A percentile compares a stretch with the other conserved stretches of the same genome.
Evolutionary conservation across 2,329 filamentous ascomycete species (phyloP).

Genomic region (Cladophialophora chaetospira): DNA sequence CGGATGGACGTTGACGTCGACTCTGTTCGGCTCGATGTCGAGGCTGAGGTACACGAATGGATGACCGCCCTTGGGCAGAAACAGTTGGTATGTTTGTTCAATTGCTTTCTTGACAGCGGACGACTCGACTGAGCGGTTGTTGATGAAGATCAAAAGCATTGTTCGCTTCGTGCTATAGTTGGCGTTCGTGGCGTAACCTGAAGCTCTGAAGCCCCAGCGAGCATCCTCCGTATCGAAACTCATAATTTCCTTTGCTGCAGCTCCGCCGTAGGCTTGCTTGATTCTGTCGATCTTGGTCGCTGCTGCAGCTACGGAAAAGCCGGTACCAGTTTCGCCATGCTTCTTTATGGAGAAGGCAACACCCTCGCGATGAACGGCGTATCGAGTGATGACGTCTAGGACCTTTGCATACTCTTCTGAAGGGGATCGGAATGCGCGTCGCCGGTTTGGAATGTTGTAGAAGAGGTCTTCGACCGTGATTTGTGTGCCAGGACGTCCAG

Average conservation of each 20-base stretch:
- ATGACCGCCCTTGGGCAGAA: constrained; percentile 89
- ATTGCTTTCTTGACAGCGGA: constrained; percentile 82
- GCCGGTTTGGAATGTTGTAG: constrained; percentile 89
- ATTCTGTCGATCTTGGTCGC: constrained; percentile 80
- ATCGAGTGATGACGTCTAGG: constrained; percentile 88
- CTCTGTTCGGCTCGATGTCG: constrained; percentile 85
- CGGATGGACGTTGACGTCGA: constrained; percentile 97
- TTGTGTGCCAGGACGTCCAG: constrained; percentile 86
- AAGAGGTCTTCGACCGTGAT: constrained; percentile 97
- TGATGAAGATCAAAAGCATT: constrained; percentile 88
- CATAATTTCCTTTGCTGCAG: constrained; percentile 85
- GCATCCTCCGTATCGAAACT: constrained; percentile 71
- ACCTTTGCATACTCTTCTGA: constrained; percentile 98
- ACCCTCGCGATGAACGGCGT: constrained; percentile 87
- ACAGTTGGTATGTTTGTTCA: constrained; percentile 84
- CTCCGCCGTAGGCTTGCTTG: constrained; percentile 81
- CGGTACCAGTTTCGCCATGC: constrained; percentile 80
- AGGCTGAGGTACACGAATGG: constrained; percentile 92
- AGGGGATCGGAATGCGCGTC: constrained; percentile 84
- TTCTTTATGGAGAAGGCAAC: constrained; percentile 98
- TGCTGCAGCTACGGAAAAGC: constrained; percentile 74
- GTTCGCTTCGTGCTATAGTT: constrained; percentile 95
- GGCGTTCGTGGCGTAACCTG: constrained; percentile 83
- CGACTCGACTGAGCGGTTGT: constrained; percentile 91
- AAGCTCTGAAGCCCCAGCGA: constrained; percentile 80